These are phyloP conservation scores for Neospermospora avenae DNA, from an alignment of 2,329 filamentous ascomycete species.

Conservation along the genomic window DNA sequence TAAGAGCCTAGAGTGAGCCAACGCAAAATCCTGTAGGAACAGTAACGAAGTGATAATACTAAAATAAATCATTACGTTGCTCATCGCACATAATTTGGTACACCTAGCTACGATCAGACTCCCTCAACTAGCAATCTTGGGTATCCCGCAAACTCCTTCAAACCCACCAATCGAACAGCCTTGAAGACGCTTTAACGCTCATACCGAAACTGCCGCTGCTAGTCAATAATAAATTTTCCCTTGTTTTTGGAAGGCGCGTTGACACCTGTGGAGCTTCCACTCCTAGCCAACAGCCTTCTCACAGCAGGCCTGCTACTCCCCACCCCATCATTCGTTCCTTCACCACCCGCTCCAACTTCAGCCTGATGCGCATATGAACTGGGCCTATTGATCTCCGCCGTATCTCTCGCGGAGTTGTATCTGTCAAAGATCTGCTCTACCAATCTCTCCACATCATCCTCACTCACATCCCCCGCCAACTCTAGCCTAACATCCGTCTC, in stretches of 20 bases:
- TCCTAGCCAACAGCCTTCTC: not conserved
- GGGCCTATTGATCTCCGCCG: constrained; percentile 29
- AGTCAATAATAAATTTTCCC: constrained; percentile 18
- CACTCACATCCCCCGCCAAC: constrained; percentile 17
- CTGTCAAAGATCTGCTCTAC: constrained; percentile 28
- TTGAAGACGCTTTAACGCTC: not conserved
- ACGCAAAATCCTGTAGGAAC: too few relatives aligned
- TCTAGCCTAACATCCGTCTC: constrained; percentile 48
- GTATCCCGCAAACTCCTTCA: constrained; percentile 1
- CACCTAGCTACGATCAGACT: too few relatives aligned
- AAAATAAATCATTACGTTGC: too few relatives aligned
- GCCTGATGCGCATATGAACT: constrained; percentile 28
- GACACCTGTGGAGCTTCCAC: not conserved
- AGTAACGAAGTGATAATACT: too few relatives aligned
- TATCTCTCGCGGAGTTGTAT: constrained; percentile 30
- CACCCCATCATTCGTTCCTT: constrained; percentile 2
- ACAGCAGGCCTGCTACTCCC: not conserved
- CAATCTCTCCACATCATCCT: constrained; percentile 24
- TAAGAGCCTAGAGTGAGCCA: too few relatives aligned
- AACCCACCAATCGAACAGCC: not conserved
- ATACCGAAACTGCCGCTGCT: not conserved
- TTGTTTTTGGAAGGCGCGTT: constrained; percentile 3
- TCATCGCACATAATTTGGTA: too few relatives aligned
- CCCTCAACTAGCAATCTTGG: not conserved
- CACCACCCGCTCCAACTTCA: not conserved